Conservation (phyloP, 2,329 filamentous ascomycete genomes). For the Amauroascus niger region DNA sequence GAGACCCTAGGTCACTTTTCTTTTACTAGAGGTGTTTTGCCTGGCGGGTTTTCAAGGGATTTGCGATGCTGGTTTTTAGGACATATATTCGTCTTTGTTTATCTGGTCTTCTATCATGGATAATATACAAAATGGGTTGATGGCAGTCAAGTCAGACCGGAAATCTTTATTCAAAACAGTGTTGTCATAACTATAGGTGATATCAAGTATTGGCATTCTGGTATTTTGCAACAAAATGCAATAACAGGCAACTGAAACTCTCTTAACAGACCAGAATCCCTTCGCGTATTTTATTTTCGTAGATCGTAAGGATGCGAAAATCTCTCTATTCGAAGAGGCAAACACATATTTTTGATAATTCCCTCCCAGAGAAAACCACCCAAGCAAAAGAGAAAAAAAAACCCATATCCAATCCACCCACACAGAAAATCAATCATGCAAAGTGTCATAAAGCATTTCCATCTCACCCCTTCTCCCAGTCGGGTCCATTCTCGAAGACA, state of each 20-base stretch:
- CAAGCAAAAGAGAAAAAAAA: neutral
- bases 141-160: neutral
- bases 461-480: conserved; percentile 1
- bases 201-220: neutral
- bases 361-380: no score
- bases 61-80: neutral
- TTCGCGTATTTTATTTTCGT: no score
- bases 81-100: neutral
- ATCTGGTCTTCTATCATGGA: neutral
- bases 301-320: neutral
- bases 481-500: neutral
- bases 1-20: neutral
- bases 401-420: neutral
- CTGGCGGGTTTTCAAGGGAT: neutral
- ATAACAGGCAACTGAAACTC: neutral
- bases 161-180: neutral
- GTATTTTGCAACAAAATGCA: neutral
- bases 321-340: neutral
- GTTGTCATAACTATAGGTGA: neutral
- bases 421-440: neutral
- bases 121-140: neutral
- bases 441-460: conserved; percentile 3
- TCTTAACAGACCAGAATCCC: no score
- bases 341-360: neutral
- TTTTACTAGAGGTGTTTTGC: neutral